phyloP scores from a whole-genome alignment of 2,329 filamentous ascomycete genomes.

The Chaetothyriales sp. region DNA sequence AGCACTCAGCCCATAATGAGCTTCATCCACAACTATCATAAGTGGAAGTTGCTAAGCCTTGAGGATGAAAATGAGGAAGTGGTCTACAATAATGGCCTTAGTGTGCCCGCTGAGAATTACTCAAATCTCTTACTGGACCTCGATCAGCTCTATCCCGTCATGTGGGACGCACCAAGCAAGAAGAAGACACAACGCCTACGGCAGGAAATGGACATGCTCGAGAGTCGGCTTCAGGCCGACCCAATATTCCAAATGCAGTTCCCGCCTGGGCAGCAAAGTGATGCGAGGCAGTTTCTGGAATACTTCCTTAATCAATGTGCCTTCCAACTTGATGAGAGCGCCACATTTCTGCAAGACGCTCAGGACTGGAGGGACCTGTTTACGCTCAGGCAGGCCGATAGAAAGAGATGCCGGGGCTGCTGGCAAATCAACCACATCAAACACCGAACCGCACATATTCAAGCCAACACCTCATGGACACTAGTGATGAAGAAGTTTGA shows the following conservation, averaged over 20 bases:
- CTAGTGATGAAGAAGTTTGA: not conserved
- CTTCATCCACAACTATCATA: conserved; percentile 8
- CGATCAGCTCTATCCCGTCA: conserved; percentile 1
- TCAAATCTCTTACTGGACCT: conserved; percentile 3
- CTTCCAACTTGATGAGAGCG: not conserved
- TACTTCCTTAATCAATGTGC: not conserved
- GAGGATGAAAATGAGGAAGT: conserved; percentile 1
- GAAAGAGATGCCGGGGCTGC: not conserved
- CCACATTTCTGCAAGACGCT: not conserved
- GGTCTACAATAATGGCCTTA: not conserved
- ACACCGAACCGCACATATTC: not conserved
- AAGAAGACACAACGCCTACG: not conserved
- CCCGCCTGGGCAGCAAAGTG: not conserved
- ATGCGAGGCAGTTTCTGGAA: not conserved
- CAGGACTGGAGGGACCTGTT: not conserved
- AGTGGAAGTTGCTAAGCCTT: conserved; percentile 1
- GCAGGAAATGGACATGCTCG: not conserved
- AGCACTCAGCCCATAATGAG: conserved; percentile 7
- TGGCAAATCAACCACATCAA: not conserved
- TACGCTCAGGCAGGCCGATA: not conserved
- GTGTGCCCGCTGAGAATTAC: not conserved
- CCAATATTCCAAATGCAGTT: not conserved
- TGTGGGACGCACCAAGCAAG: conserved; percentile 1
- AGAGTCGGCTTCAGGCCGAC: not conserved
- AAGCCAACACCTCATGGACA: not conserved